phyloP scores from a whole-genome alignment of 495 filamentous ascomycete genomes.

The Mytilinidion resinicola region DNA sequence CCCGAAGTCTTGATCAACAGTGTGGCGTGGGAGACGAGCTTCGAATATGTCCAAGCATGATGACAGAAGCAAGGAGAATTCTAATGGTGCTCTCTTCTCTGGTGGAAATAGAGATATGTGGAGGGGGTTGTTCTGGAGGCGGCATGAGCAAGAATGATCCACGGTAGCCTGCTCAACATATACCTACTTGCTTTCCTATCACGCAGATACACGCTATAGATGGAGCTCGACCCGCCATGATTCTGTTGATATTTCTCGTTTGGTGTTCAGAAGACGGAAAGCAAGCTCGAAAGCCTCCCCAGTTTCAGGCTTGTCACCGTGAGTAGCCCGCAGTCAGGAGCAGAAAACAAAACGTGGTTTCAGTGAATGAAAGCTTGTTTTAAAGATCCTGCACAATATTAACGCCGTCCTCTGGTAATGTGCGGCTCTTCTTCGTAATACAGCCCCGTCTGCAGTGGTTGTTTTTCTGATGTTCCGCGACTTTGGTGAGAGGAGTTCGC shows the following conservation, averaged over 20 bases:
- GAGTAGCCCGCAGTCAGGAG: too few species aligned
- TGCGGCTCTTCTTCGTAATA: too few species aligned
- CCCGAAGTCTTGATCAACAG: constrained; percentile 76
- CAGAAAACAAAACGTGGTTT: too few species aligned
- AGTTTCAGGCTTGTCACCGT: too few species aligned
- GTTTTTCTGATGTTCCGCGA: too few species aligned
- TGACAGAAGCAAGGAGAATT: constrained; percentile 87
- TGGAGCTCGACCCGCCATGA: constrained; percentile 39
- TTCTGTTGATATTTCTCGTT: not conserved
- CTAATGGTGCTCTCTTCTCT: constrained; percentile 53
- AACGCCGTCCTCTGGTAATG: too few species aligned
- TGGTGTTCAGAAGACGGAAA: not conserved
- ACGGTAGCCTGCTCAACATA: not conserved
- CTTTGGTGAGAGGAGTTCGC: too few species aligned
- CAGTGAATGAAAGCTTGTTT: too few species aligned
- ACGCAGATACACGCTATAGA: constrained; percentile 87
- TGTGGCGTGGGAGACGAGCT: constrained; percentile 58
- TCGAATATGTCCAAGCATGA: constrained; percentile 92
- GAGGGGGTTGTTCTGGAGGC: constrained; percentile 83
- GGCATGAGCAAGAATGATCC: not conserved
- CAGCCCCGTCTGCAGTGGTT: too few species aligned
- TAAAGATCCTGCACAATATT: too few species aligned
- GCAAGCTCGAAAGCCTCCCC: not conserved
- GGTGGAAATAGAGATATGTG: constrained; percentile 87
- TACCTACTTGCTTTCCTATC: constrained; percentile 77